These are phyloP conservation scores for Ustilago cynodontis DNA, from an alignment of 1,284 basidiomycete species.

Conservation along the genomic window DNA sequence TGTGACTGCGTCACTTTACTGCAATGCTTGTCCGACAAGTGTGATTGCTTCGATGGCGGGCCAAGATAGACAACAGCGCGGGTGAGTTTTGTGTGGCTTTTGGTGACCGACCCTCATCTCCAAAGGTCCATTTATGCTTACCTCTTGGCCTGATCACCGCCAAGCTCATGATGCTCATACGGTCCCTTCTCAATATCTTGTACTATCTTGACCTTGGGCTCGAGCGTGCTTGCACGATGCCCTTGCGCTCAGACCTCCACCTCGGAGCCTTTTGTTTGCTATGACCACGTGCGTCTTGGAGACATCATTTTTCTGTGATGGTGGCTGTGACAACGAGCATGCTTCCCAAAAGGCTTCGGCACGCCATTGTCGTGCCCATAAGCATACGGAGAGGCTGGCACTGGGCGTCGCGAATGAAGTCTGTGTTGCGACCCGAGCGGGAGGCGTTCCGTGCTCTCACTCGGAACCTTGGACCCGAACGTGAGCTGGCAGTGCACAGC, in stretches of 20 bases:
- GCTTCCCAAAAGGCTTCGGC: neutral
- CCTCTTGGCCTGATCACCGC: neutral
- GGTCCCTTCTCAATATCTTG: neutral
- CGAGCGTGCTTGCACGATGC: neutral
- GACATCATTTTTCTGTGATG: neutral
- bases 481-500: neutral
- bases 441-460: neutral
- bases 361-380: neutral
- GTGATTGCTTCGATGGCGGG: constrained; percentile 1
- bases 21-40: neutral
- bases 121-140: neutral
- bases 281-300: neutral
- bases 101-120: neutral
- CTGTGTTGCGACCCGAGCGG: neutral
- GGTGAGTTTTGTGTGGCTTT: neutral
- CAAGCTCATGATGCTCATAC: constrained; percentile 1
- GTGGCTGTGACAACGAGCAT: constrained; percentile 7
- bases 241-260: constrained; percentile 2
- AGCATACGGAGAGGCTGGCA: neutral
- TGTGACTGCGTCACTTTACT: neutral
- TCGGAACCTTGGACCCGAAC: neutral
- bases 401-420: neutral
- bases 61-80: neutral
- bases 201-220: no score
- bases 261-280: constrained; percentile 3